phyloP scores from a whole-genome alignment of 2,329 filamentous ascomycete species.

The Curvularia sp. region DNA sequence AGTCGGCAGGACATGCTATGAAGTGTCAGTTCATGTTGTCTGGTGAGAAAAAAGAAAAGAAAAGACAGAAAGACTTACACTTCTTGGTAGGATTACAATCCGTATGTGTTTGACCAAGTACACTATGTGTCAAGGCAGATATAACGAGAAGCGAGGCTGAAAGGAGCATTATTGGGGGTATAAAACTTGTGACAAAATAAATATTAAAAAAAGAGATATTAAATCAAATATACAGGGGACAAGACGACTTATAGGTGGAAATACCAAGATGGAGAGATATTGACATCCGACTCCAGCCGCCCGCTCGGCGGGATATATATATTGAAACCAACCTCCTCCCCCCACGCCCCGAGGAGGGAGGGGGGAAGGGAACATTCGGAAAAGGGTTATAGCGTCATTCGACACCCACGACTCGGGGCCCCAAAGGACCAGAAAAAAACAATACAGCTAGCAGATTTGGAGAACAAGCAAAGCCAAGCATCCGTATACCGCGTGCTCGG shows the following conservation, averaged over 20 bases:
- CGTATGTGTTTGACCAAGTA: slow-evolving; percentile 52
- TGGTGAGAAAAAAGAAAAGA: too few relatives aligned
- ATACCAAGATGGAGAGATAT: too few relatives aligned
- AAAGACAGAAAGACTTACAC: slow-evolving; percentile 5
- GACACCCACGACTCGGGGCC: too few relatives aligned
- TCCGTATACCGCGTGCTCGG: not conserved
- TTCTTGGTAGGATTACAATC: slow-evolving; percentile 52
- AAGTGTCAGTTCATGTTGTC: not conserved
- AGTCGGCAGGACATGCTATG: slow-evolving; percentile 48
- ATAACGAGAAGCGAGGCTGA: not conserved
- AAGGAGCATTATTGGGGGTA: not conserved
- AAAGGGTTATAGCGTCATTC: too few relatives aligned
- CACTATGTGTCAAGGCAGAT: slow-evolving; percentile 4
- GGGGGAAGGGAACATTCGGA: too few relatives aligned
- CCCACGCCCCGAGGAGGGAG: too few relatives aligned
- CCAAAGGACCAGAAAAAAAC: too few relatives aligned
- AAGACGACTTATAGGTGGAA: too few relatives aligned
- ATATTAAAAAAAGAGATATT: not conserved
- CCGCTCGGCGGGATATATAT: too few relatives aligned
- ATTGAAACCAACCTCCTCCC: too few relatives aligned
- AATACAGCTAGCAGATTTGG: not conserved
- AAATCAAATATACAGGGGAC: too few relatives aligned
- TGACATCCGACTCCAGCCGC: too few relatives aligned
- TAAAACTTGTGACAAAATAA: not conserved
- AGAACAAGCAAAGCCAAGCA: not conserved